phyloP scores from a whole-genome alignment of 495 filamentous ascomycete genomes.

The Achaetomiella virescens region DNA sequence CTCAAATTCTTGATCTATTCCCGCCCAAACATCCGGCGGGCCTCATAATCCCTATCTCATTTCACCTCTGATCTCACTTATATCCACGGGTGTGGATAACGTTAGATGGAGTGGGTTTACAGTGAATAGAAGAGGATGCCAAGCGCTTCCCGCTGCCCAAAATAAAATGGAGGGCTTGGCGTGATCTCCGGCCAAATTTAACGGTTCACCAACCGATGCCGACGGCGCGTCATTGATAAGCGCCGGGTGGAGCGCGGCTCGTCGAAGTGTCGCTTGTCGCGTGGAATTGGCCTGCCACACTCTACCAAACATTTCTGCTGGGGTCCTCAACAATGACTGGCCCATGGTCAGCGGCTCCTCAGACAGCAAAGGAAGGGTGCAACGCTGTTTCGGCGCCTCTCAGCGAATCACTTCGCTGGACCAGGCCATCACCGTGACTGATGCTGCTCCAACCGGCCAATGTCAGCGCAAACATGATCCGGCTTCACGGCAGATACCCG shows the following conservation, averaged over 20 bases:
- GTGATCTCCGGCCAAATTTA: no score
- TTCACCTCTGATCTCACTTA: no score
- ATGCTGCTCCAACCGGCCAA: not conserved
- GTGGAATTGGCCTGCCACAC: not conserved
- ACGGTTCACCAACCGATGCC: no score
- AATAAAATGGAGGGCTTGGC: no score
- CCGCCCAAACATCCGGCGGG: no score
- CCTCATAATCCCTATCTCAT: no score
- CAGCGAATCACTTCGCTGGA: not conserved
- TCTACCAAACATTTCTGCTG: not conserved
- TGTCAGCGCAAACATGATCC: not conserved
- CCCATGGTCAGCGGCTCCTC: conserved; percentile 6
- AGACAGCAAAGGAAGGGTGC: not conserved
- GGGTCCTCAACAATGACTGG: not conserved
- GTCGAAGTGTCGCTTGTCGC: not conserved
- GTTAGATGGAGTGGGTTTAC: no score
- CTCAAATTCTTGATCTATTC: no score
- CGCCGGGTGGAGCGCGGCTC: not conserved
- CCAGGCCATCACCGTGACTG: not conserved
- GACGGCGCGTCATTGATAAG: not conserved
- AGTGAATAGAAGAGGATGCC: no score
- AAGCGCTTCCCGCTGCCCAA: no score
- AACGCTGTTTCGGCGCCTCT: not conserved
- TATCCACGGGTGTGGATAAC: no score
- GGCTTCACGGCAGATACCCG: no score